Base-by-base conservation (phyloP, 495 filamentous ascomycete species). In the Penicillium bialowiezense region DNA sequence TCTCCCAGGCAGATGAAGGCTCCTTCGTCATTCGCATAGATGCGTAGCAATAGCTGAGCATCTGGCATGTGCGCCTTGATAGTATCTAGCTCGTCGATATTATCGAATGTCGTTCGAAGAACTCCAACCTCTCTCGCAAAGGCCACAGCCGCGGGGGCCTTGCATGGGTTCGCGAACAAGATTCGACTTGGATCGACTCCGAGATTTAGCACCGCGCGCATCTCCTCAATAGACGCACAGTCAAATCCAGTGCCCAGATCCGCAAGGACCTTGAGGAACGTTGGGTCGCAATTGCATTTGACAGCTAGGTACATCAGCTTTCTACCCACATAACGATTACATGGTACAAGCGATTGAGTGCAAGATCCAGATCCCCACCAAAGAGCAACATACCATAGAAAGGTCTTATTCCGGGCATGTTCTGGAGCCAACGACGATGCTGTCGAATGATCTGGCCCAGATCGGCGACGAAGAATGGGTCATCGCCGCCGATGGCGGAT, bases 131-230 rank as follows among this genome's bases (percentile, higher is more conserved):
- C 13, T 3, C 41, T 31, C 3, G 68, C 62, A 18, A 62, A 61
- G 7, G 31, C 32, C 7, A 72, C 6, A 9, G 57, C 50, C 0
- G 59, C 49, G 8, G 41, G 40, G 0, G 61, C 35, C 33, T 72
- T 70, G 41, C 65, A 65, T 17, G 67, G 68, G 39, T 68, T 54
- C 1, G 68, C 62, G 47, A 67, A 70, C 29, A 72, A 43, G 17
- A 72, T 67, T 8, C 59, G 38, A 0, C 48, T 39, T 13, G 68
- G 63, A 15, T 66, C 55, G 1, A 71, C 50, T n/a, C 59, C 61
- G 20, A 67, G 50, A 13, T 41, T 51, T 7, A 66, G 55, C 3
- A 69, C 57, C 13, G 48, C 14, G 12, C 52, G 42, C 18, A 71
- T 56, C 29, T 70, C 66, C 32, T 49, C 49, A 4, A 55, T 44